Evolutionary conservation across 306 rosid species (phyloP), one percentile per base, ranked within the genome.

Genomic region (Vigna trinervia): DNA sequence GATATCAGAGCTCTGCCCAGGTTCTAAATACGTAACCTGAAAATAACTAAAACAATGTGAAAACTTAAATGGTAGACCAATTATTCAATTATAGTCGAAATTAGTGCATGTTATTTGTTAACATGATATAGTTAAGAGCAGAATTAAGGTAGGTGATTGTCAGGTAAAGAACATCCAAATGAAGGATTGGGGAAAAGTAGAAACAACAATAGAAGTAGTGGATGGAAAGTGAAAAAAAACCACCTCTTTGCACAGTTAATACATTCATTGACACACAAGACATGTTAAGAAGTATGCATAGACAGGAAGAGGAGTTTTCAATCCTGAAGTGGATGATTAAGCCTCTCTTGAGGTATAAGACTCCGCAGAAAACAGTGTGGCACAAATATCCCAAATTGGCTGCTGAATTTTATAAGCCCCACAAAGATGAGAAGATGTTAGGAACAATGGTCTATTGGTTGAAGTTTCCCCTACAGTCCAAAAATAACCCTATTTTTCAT

Each of bases 21-120:
- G 92, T 84, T 90, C 98, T 72, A 89, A 56, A 87, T 92, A 94
- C 2, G 83, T 90, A 69, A 87, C 97, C 98, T 94, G 86, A 70
- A 82, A 80, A 64, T 74, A 74, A 71, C 12, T 26, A 23, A 73
- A 70, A 67, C 60, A 32, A 38, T 11, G 69, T 80, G 32, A 53
- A 59, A 69, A 70, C 46, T 56, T 36, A 41, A 32, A 75, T 6
- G 32, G 39, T 8, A 64, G 63, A 64, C 48, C 51, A 32, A 43
- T 8, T 19, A 78, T 78, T 75, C 53, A 69, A 50, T 80, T 19
- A 64, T 63, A 69, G 38, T 12, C 47, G 5, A 28, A 28, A 23
- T 8, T 47, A 6, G 4, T 32, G 36, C 28, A 60, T 48, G 34
- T 32, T 82, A 28, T 62, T 69, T 19, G 14, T 56, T 50, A 54